Base-by-base conservation (phyloP, 192 early-diverging fungal genomes). In the Umbelopsis vinacea region DNA sequence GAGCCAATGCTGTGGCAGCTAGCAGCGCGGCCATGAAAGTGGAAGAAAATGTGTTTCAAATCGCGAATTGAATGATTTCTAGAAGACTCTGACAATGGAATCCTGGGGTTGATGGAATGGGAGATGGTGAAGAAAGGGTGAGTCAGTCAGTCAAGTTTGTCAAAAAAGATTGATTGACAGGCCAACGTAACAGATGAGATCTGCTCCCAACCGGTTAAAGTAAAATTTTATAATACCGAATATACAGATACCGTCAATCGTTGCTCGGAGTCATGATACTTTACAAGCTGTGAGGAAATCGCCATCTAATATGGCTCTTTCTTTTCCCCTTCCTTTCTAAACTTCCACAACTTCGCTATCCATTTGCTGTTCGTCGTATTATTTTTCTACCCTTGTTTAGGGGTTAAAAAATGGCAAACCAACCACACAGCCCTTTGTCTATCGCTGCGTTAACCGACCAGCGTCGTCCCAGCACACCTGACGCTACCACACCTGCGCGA, bases 81-180 rank as follows among this genome's bases (percentile, higher is more conserved):
- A 43, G 40, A 43, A 43, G 40, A 43, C 6, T 43, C 6, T 43
- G 26, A 12, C 17, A 63, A 35, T 10, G 57, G 17, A 37, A n/a
- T 6, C 0, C 3, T 50, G 1, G 4, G 2, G 48, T 35, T 37
- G 19, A 38, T 12, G 33, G 35, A 19, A 37, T 17, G 14, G 17
- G 33, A 37, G 33, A 19, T 35, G 35, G 40, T 43, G 3, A 4
- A 6, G 33, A 14, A 33, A 19, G 57, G 26, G 57, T 63, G 57
- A 63, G 57, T 63, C 57, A 63, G 57, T 63, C 33, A 29, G 29
- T 17, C n/a, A 43, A 7, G 33, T 63, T 63, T 63, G 57, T 63
- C 57, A 63, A 63, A 63, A 43, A 63, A 63, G 57, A 63, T 63
- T 29, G 57, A 63, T 63, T 63, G 57, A 63, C 57, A 63, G 57